Evolutionary conservation across 306 rosid species (phyloP).

Genomic region (Malus sieversii): DNA sequence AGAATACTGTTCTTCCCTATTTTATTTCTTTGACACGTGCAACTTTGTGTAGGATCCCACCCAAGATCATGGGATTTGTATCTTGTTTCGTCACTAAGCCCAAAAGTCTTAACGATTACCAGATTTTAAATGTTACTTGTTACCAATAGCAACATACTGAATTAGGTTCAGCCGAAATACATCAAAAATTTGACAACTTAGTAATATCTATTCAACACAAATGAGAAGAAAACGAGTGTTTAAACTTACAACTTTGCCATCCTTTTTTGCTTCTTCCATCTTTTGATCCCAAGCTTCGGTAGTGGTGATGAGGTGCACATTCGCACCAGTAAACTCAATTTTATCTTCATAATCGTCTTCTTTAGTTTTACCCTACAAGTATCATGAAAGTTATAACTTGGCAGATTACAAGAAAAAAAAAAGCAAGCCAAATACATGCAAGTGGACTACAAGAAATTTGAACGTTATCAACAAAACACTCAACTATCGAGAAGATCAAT

Average conservation of each 20-base stretch:
- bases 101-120: neutral
- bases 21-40: neutral
- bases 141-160: neutral
- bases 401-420: conserved; percentile 6
- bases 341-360: conserved; percentile 52
- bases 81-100: neutral
- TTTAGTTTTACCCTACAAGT: conserved; percentile 31
- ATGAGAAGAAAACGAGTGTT: neutral
- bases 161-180: conserved; percentile 10
- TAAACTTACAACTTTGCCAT: conserved; percentile 68
- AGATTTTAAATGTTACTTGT: neutral
- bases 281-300: conserved; percentile 77
- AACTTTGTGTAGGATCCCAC: neutral
- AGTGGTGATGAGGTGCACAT: conserved; percentile 67
- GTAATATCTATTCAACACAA: neutral
- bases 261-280: conserved; percentile 80
- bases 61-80: neutral
- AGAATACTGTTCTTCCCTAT: neutral
- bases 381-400: conserved; percentile 25
- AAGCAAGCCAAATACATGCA: neutral
- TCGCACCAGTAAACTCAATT: conserved; percentile 58
- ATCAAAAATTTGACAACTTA: neutral
- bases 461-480: neutral
- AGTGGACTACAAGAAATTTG: neutral
- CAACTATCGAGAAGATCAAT: conserved; percentile 3